phyloP scores from a whole-genome alignment of 139 green algal genomes.

The Eudorina sp. region DNA sequence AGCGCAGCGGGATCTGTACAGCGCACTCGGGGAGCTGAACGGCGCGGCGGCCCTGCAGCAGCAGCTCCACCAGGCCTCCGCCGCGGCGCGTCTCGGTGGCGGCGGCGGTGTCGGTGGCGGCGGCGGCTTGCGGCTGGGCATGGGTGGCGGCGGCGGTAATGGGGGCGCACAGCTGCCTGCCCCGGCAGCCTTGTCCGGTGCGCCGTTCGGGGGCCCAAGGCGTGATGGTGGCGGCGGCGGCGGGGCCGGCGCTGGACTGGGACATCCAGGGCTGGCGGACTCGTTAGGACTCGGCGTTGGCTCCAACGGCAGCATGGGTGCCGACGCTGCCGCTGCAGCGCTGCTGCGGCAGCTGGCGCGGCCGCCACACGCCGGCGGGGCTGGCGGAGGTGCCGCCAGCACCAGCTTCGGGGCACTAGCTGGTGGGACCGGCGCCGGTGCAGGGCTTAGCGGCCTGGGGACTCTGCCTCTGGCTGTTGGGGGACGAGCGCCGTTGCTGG shows the following conservation, averaged over 20 bases:
- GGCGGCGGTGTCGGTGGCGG: neutral
- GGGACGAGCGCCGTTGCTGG: neutral
- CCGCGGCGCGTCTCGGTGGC: neutral
- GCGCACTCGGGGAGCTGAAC: neutral
- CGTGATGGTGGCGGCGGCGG: neutral
- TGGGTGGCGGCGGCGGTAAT: neutral
- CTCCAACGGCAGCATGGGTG: neutral
- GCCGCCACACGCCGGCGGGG: neutral
- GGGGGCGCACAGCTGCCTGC: neutral
- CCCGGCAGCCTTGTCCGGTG: neutral
- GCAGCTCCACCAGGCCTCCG: neutral
- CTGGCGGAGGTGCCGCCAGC: neutral
- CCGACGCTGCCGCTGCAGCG: neutral
- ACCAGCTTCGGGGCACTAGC: neutral
- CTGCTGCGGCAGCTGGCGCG: conserved; percentile 15
- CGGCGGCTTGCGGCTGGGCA: neutral
- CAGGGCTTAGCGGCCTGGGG: neutral
- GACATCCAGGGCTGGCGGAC: neutral
- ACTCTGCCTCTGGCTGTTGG: neutral
- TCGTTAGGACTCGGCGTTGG: neutral
- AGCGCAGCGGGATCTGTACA: neutral
- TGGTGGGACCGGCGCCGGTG: neutral
- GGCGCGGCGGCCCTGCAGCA: neutral
- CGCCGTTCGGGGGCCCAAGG: neutral
- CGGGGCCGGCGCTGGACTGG: neutral